A percentile compares a stretch with the other conserved stretches of the same genome.
phyloP scores from a whole-genome alignment of 192 early-diverging fungal genomes.

The Coemansia sp. region DNA sequence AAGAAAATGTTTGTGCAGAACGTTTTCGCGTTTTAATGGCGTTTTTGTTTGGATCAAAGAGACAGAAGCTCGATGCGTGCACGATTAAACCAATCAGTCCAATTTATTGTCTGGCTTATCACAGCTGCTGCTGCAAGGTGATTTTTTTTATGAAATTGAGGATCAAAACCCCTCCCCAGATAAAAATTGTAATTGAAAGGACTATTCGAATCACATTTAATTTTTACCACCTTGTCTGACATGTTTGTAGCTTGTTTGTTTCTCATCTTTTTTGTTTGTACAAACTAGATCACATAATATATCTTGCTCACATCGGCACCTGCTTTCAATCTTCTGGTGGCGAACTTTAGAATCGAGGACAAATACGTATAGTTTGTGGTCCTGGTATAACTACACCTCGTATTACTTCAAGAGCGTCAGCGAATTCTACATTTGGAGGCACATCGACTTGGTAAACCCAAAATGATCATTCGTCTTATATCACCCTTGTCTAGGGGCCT shows the following conservation, averaged over 20 bases:
- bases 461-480: conserved; percentile 41
- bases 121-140: no score
- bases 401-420: neutral
- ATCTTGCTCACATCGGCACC: neutral
- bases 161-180: no score
- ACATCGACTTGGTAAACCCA: neutral
- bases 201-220: no score
- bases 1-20: neutral
- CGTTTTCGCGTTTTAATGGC: neutral
- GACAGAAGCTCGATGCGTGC: neutral
- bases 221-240: no score
- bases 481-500: conserved; percentile 35
- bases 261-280: neutral
- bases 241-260: neutral
- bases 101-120: no score
- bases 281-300: neutral
- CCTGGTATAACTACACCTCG: no score
- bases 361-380: neutral
- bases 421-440: conserved; percentile 1
- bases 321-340: neutral
- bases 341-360: neutral
- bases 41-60: neutral
- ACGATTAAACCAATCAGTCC: no score
- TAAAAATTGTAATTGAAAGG: no score
- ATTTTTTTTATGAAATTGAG: no score